Base-by-base conservation (phyloP, 202 grass and related monocot genomes). In the Hordeum pubiflorum region DNA sequence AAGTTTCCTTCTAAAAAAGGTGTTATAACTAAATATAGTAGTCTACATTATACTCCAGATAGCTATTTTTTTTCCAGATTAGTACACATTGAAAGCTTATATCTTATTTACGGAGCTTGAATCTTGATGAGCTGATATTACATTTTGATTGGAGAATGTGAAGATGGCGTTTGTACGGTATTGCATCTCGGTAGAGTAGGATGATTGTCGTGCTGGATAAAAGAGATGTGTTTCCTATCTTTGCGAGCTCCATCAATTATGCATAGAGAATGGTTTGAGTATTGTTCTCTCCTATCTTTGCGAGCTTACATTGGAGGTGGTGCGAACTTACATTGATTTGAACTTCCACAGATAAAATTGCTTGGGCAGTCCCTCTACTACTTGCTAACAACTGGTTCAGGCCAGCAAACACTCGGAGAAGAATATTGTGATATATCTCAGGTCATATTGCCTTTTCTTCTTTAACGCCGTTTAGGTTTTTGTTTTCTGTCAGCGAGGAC, bases 351-450 rank as follows among this genome's bases (percentile, higher is more conserved):
- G 96, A 99, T 99, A 91, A 99, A 99, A 84, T 63, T 99, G 57
- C 83, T 99, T 66, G 96, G 96, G 18, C 90, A 99, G 46, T 95
- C 92, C 48, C 87, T 99, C 65, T 99, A 95, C 75, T 99, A 99
- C 78, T 71, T 99, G 74, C 81, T 99, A 56, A 99, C 96, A 91
- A 99, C 92, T 52, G 92, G 96, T 72, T 93, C 96, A 54, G 96
- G 96, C 31, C 96, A 99, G 85, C 96, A 99, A 82, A 99, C 92
- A 70, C 79, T 99, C 0, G 96, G 96, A 71, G 96, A 99, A 85
- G 96, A 99, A 88, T 96, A 99, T 74, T 99, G 96, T 81, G 96
- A 99, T 86, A 95, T 99, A 78, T 87, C 86, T 26, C 96, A 99
- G 92, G 96, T 99, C 18, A 68, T 71, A 63, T 58, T 43, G 1